Evolutionary conservation across 192 early-diverging fungal genomes (phyloP), one percentile per base, ranked within the genome.

Genomic region (Backusella macrospora): DNA sequence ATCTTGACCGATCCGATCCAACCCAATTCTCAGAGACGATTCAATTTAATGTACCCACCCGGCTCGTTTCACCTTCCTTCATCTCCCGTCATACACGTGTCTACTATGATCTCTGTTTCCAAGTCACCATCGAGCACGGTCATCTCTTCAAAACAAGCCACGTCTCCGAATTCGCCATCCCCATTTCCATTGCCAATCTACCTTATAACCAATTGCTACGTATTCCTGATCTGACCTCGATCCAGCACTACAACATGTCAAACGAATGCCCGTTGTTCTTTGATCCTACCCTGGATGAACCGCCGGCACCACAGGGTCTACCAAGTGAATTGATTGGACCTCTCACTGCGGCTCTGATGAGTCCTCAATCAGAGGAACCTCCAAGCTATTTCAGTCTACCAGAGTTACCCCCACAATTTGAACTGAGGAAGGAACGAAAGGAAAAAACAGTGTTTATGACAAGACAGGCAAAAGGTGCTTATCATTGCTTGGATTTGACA

Each of bases 31-130:
- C 64, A 1, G 74, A 80, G 34, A 13, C 14, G 6, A 46, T 80
- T 23, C 13, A 14, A 15, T 77, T 84, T 63, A 62, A 73, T 21
- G 72, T 84, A 14, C 83, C 83, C 63, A 82, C 76, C 13, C 80
- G 80, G 5, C 76, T 82, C 5, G 78, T 84, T 10, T 79, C 80
- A 16, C 83, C 83, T 1, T 74, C 81, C 38, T 82, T 78, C 65
- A 69, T 52, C 4, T 76, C 80, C 10, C 75, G 78, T 6, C 83
- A 84, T 70, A 79, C 81, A 4, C 75, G 83, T 14, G 81, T 84
- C 12, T 65, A 79, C n/a, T 84, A 84, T 21, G 81, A 81, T 18
- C 15, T 84, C 8, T 62, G 65, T 14, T 84, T 79, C 63, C 45
- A 70, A 9, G 67, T 84, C 5, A 49, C 55, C 0, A 65, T 71